phyloP scores from a whole-genome alignment of 2,329 filamentous ascomycete species.

The Xylariaceae sp. region DNA sequence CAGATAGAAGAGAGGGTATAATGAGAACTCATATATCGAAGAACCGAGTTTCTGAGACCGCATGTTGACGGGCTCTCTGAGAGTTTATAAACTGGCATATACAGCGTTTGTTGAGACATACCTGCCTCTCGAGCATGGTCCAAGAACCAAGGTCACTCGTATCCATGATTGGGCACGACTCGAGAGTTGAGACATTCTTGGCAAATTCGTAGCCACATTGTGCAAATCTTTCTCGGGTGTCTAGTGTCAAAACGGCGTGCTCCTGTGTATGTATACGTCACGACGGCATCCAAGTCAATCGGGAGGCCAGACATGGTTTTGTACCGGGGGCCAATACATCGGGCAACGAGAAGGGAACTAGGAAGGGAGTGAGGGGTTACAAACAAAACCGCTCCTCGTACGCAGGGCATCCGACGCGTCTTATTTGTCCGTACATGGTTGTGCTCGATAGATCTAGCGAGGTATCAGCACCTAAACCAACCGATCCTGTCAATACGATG shows the following conservation, averaged over 20 bases:
- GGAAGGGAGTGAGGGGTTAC: constrained; percentile 20
- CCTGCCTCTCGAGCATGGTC: neutral
- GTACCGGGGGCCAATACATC: constrained; percentile 18
- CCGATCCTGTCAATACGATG: constrained; percentile 22
- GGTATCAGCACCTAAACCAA: constrained; percentile 20
- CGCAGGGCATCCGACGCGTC: constrained; percentile 20
- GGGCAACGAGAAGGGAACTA: constrained; percentile 18
- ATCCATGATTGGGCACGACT: constrained; percentile 7
- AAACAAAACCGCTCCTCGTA: constrained; percentile 14
- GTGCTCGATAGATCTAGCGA: constrained; percentile 8
- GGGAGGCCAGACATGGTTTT: constrained; percentile 19
- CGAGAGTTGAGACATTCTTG: constrained; percentile 4
- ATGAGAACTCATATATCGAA: constrained; percentile 21
- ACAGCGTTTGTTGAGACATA: constrained; percentile 21
- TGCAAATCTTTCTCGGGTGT: constrained; percentile 12
- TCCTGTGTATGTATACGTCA: constrained; percentile 9
- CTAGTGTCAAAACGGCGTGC: neutral
- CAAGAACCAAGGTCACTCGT: neutral
- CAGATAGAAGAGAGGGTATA: constrained; percentile 11
- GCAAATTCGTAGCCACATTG: constrained; percentile 12
- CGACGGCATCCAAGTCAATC: constrained; percentile 1
- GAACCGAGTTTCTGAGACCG: constrained; percentile 22
- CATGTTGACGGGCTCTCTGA: constrained; percentile 7
- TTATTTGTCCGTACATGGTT: constrained; percentile 13
- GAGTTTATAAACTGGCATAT: constrained; percentile 20